These are phyloP conservation scores for Vinca minor DNA, from an alignment of 257 asterid genomes.

Conservation along the genomic window DNA sequence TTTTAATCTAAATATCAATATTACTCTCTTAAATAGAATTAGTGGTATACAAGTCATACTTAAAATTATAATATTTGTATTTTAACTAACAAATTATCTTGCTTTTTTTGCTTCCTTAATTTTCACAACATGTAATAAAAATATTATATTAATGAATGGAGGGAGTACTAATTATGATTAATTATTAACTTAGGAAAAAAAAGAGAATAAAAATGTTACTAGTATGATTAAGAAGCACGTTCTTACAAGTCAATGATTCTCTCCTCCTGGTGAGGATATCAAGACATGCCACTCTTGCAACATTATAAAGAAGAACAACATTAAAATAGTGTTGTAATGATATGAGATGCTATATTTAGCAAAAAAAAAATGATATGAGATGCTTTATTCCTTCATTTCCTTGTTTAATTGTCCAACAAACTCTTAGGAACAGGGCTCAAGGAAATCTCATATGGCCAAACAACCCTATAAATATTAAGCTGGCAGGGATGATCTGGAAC, in stretches of 20 bases:
- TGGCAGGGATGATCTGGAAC: not conserved
- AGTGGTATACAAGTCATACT: no score
- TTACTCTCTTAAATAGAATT: no score
- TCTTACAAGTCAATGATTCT: conserved; percentile 28
- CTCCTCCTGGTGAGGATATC: conserved; percentile 23
- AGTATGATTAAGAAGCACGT: conserved; percentile 31
- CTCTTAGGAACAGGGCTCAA: not conserved
- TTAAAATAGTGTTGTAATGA: conserved; percentile 18
- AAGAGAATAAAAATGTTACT: not conserved
- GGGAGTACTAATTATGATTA: no score
- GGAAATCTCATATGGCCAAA: not conserved
- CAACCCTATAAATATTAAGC: not conserved
- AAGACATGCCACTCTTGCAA: conserved; percentile 31
- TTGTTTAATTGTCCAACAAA: conserved; percentile 4
- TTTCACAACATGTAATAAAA: no score
- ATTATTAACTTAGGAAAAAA: no score
- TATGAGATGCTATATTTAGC: conserved; percentile 50
- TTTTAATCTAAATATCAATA: no score
- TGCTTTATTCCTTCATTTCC: conserved; percentile 25
- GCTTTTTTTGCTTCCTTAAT: no score
- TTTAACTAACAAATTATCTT: no score
- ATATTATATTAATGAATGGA: no score
- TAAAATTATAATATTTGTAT: no score
- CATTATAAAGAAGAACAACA: not conserved
- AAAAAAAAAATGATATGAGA: conserved; percentile 47